phyloP scores from a whole-genome alignment of 2,329 filamentous ascomycete species.

The Chaetomiaceae sp. region DNA sequence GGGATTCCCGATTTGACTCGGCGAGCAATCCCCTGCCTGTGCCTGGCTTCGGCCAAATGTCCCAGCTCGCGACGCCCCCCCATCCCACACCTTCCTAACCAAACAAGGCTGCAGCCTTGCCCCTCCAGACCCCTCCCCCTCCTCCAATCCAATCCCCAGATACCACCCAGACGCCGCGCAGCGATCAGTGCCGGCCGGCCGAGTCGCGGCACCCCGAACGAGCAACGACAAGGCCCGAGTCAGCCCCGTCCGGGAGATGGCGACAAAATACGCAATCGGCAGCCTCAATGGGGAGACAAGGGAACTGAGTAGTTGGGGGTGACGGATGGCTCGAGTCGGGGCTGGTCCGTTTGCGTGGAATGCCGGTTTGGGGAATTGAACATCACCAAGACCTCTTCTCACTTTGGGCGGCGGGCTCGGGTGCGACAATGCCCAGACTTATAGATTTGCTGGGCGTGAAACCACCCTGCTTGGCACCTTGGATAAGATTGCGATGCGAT shows the following conservation, averaged over 20 bases:
- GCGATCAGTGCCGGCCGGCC: constrained; percentile 1
- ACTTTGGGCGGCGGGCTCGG: constrained; percentile 3
- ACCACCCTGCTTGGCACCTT: constrained; percentile 25
- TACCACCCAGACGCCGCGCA: not conserved
- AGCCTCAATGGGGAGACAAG: constrained; percentile 2
- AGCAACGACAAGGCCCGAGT: constrained; percentile 2
- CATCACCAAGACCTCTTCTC: constrained; percentile 7
- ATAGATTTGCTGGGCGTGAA: constrained; percentile 19
- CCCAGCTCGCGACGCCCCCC: no score
- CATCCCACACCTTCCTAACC: no score
- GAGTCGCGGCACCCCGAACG: constrained; percentile 12
- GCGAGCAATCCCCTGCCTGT: not conserved
- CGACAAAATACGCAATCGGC: not conserved
- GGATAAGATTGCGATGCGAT: constrained; percentile 25
- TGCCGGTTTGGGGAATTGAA: constrained; percentile 12
- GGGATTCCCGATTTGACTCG: not conserved
- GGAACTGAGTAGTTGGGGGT: no score
- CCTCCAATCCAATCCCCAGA: no score
- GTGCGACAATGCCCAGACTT: constrained; percentile 26
- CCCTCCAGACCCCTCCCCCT: constrained; percentile 5
- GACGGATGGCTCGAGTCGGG: no score
- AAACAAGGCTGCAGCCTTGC: constrained; percentile 7
- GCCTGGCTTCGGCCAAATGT: not conserved
- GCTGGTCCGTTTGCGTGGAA: no score
- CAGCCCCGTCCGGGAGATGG: not conserved